A percentile compares a stretch with the other conserved stretches of the same genome.
Evolutionary conservation across 768 basidiomycete genomes (phyloP).

Genomic region (Rhodotorula toruloides): DNA sequence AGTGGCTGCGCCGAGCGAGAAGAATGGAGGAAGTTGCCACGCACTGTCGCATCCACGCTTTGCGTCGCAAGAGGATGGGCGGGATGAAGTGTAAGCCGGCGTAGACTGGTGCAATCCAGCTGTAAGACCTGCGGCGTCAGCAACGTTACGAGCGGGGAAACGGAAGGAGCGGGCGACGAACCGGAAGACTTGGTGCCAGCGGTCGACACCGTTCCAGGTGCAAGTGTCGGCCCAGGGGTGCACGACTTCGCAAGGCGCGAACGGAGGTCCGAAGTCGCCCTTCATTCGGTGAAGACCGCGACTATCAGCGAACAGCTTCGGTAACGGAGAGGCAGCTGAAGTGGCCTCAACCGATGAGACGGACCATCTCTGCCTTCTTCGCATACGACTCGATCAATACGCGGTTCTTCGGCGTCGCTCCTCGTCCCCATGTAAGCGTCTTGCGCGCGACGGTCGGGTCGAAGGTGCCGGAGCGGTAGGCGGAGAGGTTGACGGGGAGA

Average conservation of each 20-base stretch:
- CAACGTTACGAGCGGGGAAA: neutral
- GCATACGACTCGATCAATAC: conserved; percentile 39
- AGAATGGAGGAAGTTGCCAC: neutral
- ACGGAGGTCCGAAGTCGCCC: conserved; percentile 43
- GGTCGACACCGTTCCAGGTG: conserved; percentile 57
- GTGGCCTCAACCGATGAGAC: conserved; percentile 14
- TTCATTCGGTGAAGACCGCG: conserved; percentile 23
- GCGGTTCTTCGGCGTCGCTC: conserved; percentile 42
- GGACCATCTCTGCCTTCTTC: conserved; percentile 17
- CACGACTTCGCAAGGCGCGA: conserved; percentile 54
- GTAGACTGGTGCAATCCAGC: conserved; percentile 56
- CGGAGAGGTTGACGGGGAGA: conserved; percentile 27
- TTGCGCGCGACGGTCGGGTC: conserved; percentile 19
- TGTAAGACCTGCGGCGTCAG: neutral
- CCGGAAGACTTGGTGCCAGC: conserved; percentile 73
- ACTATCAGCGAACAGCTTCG: no score
- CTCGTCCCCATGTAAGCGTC: conserved; percentile 19
- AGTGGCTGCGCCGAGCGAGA: neutral
- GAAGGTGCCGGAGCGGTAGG: conserved; percentile 9
- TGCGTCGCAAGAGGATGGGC: conserved; percentile 71
- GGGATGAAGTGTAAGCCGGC: conserved; percentile 86
- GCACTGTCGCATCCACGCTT: conserved; percentile 57
- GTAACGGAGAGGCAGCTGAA: no score
- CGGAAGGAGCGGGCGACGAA: conserved; percentile 56
- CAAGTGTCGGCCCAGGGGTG: conserved; percentile 71